phyloP scores from a whole-genome alignment of 768 basidiomycete genomes.

The Rhodotorula toruloides region DNA sequence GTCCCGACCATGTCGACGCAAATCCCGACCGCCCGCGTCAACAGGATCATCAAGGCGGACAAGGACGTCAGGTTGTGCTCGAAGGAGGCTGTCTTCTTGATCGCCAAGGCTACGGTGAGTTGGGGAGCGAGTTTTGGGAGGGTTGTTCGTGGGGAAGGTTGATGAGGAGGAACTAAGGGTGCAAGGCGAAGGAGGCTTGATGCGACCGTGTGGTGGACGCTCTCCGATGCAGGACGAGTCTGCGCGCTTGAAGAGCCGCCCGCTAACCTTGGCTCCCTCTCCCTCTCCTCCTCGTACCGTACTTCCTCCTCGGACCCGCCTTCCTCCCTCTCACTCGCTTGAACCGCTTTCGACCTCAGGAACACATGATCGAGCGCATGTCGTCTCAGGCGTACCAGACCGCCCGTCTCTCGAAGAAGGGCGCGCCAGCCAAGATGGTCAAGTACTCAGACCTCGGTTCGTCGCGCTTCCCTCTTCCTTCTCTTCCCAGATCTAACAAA shows the following conservation, averaged over 20 bases:
- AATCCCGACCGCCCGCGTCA: conserved; percentile 45
- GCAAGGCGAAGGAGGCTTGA: background rate
- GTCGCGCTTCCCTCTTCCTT: background rate
- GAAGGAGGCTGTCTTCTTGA: conserved; percentile 48
- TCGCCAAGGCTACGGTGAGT: conserved; percentile 48
- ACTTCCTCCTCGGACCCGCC: background rate
- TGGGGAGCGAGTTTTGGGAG: background rate
- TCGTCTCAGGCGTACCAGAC: conserved; percentile 46
- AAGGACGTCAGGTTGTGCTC: conserved; percentile 47
- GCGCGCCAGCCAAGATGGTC: conserved; percentile 43
- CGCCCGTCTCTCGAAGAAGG: conserved; percentile 46
- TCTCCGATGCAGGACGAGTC: too few species aligned
- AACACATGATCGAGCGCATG: conserved; percentile 47
- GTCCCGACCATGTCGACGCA: background rate
- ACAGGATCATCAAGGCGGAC: conserved; percentile 49
- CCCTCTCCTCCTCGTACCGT: background rate
- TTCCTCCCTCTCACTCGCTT: background rate
- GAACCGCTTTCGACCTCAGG: conserved; percentile 37
- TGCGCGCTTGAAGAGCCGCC: too few species aligned
- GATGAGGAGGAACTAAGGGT: background rate
- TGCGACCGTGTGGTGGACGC: too few species aligned
- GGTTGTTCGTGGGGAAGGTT: background rate
- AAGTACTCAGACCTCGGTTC: conserved; percentile 43
- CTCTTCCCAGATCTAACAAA: background rate
- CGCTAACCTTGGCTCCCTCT: too few species aligned